phyloP scores from a whole-genome alignment of 1,139 yeast species.

The Debaryomyces robertsiae region DNA sequence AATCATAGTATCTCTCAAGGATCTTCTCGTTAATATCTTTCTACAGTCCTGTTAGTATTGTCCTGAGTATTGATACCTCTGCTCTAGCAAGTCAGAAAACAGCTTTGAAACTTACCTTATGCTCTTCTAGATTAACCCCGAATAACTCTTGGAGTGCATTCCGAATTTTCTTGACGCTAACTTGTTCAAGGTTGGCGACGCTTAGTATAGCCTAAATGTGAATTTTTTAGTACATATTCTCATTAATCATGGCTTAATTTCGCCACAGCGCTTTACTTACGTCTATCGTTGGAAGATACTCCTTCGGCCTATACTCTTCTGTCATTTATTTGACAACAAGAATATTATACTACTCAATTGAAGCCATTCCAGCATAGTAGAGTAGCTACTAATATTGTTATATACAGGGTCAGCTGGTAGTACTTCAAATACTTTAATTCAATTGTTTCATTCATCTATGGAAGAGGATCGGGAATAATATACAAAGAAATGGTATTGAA shows the following conservation, averaged over 20 bases:
- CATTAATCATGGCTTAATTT: neutral
- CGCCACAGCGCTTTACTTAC: conserved; percentile 38
- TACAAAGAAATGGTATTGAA: conserved; percentile 3
- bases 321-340: conserved; percentile 9
- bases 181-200: conserved; percentile 71
- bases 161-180: conserved; percentile 73
- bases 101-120: conserved; percentile 40
- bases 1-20: conserved; percentile 56
- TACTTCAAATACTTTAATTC: neutral
- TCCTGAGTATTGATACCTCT: neutral
- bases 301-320: conserved; percentile 26
- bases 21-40: conserved; percentile 63
- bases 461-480: conserved; percentile 6
- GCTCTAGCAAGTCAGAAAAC: no score
- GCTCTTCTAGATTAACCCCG: conserved; percentile 53
- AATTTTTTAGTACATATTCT: conserved; percentile 27
- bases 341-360: no score
- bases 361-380: no score
- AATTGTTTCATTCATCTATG: conserved; percentile 7
- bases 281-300: conserved; percentile 68
- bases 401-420: neutral
- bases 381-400: neutral
- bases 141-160: conserved; percentile 70
- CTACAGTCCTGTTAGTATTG: conserved; percentile 22
- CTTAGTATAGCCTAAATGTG: conserved; percentile 60